A percentile compares a stretch with the other conserved stretches of the same genome.
Evolutionary conservation across 306 rosid species (phyloP).

Genomic region (Gillenia trifoliata): DNA sequence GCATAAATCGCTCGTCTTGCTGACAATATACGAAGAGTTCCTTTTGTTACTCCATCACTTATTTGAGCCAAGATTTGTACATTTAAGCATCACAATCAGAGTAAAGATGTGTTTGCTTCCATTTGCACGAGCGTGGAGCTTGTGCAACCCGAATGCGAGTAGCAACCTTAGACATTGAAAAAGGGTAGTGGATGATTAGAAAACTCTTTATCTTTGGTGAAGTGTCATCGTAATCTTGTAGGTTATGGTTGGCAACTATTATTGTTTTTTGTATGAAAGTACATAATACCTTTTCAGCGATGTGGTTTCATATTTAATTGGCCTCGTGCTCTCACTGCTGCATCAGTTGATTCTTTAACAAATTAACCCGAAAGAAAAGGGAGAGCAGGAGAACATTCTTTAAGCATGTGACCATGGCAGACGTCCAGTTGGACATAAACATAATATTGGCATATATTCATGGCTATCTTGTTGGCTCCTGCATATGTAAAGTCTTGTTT

Average conservation of each 20-base stretch:
- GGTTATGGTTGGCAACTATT: conserved; percentile 50
- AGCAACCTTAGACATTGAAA: conserved; percentile 23
- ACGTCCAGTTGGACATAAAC: conserved; percentile 29
- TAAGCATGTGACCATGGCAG: conserved; percentile 21
- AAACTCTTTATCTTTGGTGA: conserved; percentile 15
- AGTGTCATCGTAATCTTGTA: conserved; percentile 23
- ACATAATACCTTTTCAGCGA: conserved; percentile 58
- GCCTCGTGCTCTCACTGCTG: conserved; percentile 14
- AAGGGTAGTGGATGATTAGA: background rate
- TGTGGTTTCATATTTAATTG: conserved; percentile 15
- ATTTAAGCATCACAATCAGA: background rate
- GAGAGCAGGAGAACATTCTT: conserved; percentile 20
- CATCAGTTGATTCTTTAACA: conserved; percentile 11
- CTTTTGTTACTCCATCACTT: background rate
- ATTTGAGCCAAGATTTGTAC: background rate
- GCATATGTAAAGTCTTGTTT: conserved; percentile 3
- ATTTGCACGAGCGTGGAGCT: conserved; percentile 13
- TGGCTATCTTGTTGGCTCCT: conserved; percentile 22
- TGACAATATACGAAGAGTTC: background rate
- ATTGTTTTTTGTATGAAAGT: conserved; percentile 46
- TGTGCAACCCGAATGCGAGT: conserved; percentile 5
- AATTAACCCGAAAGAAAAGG: background rate
- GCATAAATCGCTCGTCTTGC: background rate
- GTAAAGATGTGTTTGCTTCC: conserved; percentile 3
- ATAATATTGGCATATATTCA: conserved; percentile 28